Evolutionary conservation across 176 grass and related monocot species (phyloP).

Genomic region (Saccharum officinarum): DNA sequence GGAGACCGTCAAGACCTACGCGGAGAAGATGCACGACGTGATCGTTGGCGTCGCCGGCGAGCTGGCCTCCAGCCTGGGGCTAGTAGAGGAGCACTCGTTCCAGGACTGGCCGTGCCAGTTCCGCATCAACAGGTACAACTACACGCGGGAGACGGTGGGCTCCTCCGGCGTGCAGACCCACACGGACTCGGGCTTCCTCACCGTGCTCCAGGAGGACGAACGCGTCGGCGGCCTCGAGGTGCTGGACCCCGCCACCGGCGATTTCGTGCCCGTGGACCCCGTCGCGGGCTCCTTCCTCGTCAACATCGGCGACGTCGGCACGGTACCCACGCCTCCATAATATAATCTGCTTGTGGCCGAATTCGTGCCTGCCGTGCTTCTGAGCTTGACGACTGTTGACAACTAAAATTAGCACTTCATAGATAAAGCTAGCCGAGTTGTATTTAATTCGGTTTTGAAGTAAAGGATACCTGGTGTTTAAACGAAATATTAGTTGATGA

Average conservation of each 20-base stretch:
- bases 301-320: slow-evolving; percentile 26
- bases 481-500: too few relatives aligned
- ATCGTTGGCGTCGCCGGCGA: too few relatives aligned
- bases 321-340: too few relatives aligned
- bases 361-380: too few relatives aligned
- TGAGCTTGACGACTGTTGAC: too few relatives aligned
- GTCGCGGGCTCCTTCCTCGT: slow-evolving; percentile 56
- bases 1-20: too few relatives aligned
- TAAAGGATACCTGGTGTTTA: too few relatives aligned
- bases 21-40: too few relatives aligned
- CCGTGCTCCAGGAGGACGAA: slow-evolving; percentile 79
- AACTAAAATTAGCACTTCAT: too few relatives aligned
- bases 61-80: neutral
- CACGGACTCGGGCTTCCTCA: slow-evolving; percentile 75
- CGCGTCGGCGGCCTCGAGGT: slow-evolving; percentile 78
- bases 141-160: slow-evolving; percentile 56
- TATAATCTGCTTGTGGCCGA: too few relatives aligned
- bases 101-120: slow-evolving; percentile 73
- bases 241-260: slow-evolving; percentile 38
- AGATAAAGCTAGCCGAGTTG: too few relatives aligned
- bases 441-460: too few relatives aligned
- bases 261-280: slow-evolving; percentile 48
- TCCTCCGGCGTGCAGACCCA: slow-evolving; percentile 67
- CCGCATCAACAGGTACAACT: slow-evolving; percentile 80
- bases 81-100: slow-evolving; percentile 47